A percentile compares a stretch with the other conserved stretches of the same genome.
Conservation (phyloP, 2,329 filamentous ascomycete species). For the Aureobasidium sp. region DNA sequence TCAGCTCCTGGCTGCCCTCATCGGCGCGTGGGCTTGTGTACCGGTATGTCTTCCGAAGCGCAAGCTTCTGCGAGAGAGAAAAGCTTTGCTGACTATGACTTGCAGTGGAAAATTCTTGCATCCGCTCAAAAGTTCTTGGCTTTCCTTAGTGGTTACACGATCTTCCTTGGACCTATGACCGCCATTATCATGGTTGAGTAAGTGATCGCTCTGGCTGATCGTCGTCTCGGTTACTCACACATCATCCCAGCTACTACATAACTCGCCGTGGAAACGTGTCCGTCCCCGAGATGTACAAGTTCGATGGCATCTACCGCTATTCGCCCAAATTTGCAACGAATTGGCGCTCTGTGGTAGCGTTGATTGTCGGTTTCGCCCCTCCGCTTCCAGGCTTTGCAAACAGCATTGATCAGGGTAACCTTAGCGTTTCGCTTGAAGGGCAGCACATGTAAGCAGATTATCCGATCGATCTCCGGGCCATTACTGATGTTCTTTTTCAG, state of each 20-base stretch:
- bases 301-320: constrained; percentile 24
- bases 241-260: constrained; percentile 19
- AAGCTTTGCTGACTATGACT: neutral
- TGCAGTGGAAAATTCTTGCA: constrained; percentile 31
- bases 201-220: neutral
- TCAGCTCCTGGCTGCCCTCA: constrained; percentile 31
- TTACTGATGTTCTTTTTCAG: neutral
- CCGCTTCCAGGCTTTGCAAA: constrained; percentile 22
- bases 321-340: constrained; percentile 21
- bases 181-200: constrained; percentile 4
- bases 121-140: constrained; percentile 31
- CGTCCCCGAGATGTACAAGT: constrained; percentile 24
- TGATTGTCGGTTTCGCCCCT: constrained; percentile 21
- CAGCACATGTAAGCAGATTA: neutral
- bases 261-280: constrained; percentile 21
- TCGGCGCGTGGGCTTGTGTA: constrained; percentile 34
- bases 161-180: constrained; percentile 33
- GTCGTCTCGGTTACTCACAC: neutral
- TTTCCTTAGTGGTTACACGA: constrained; percentile 56
- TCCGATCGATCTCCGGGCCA: neutral
- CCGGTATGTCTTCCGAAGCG: constrained; percentile 17
- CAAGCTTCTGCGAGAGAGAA: too few relatives aligned
- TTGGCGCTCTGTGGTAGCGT: constrained; percentile 23
- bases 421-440: neutral
- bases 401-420: neutral